Base-by-base conservation (phyloP, 306 rosid species). In the Fagus crenata region DNA sequence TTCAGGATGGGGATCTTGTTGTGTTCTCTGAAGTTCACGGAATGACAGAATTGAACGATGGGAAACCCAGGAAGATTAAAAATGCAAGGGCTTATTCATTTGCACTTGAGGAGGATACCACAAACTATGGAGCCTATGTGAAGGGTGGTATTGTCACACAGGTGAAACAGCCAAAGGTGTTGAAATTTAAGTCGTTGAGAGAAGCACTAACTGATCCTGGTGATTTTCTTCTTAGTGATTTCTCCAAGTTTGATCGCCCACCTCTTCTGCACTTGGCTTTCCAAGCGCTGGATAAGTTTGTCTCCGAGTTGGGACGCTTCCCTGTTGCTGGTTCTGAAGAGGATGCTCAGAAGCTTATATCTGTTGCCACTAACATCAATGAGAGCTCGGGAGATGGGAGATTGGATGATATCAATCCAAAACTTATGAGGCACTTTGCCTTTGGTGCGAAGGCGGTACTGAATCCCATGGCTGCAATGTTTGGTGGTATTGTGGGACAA, bases 381-480 rank as follows among this genome's bases (percentile, higher is more conserved):
- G 95, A 89, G 78, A 84, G 72, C 67, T 46, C 69, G 75, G 91
- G 87, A 56, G 96, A 92, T 72, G 89, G 85, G 35, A 88, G 84
- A 71, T 67, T 92, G 51, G 93, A 92, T 14, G 96, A 94, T 76
- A 82, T 92, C 31, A 90, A 90, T 74, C 87, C 93, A 31, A 94
- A 92, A 80, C 91, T 94, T 78, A 54, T 94, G 73, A 83, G 88
- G 53, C 86, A 85, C 73, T 90, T 94, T 78, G 92, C 98, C 71
- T 94, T 88, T 81, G 98, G 98, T 75, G 93, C 98, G 55, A 89
- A 76, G 90, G 98, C 98, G 1, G 97, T 90, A 11, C 84, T 94
- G 80, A 94, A 89, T 78, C 97, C 98, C 58, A 92, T 92, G 98
- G 97, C 98, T 83, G 96, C 98, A 54, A 94, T 94, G 97, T 90